Base-by-base conservation (phyloP, 352 stramenopile genomes). In the Pythium biforme region DNA sequence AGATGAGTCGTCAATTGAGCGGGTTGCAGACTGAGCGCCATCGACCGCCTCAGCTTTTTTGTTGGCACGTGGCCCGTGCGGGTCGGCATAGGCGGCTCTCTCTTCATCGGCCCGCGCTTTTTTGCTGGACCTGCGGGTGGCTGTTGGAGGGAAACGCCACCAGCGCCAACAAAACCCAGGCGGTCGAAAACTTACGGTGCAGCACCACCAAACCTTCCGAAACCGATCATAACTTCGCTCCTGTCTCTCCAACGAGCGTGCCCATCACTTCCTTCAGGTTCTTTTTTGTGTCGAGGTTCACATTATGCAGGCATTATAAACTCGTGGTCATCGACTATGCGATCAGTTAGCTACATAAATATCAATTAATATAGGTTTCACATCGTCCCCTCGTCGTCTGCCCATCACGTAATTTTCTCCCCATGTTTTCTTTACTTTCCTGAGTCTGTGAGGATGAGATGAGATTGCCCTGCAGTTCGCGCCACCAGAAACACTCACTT, bases 361-460 rank as follows among this genome's bases (percentile, higher is more conserved):
- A 60, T 60, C 15, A 29, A 45, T 33, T 60, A 9, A 22, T 27
- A 41, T 8, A 60, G 54, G 40, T 52, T 60, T n/a, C 40, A 22
- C 27, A 31, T 41, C 27, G n/a, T 54, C 7, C 23, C n/a, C 25
- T 41, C 27, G 22, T 25, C 4, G 6, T 15, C 25, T 25, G 34
- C 22, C 25, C 22, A 7, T 9, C 14, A 29, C 27, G 31, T 46
- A 55, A 58, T 47, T 62, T 47, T 51, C 25, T 15, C 12, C 22
- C 26, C 23, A 15, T 40, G 15, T 39, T 56, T 68, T 68, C 46
- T 54, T 68, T 68, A 43, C 53, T 68, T 68, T 62, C 53, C 34
- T 60, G 60, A 67, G 51, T 62, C 60, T n/a, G 17, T 47, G 61
- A 58, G 50, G 59, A 66, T 59, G 59, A 59, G 59, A 26, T 46